Conservation (phyloP, 2,329 filamentous ascomycete genomes). For the Aspergillus sp. region DNA sequence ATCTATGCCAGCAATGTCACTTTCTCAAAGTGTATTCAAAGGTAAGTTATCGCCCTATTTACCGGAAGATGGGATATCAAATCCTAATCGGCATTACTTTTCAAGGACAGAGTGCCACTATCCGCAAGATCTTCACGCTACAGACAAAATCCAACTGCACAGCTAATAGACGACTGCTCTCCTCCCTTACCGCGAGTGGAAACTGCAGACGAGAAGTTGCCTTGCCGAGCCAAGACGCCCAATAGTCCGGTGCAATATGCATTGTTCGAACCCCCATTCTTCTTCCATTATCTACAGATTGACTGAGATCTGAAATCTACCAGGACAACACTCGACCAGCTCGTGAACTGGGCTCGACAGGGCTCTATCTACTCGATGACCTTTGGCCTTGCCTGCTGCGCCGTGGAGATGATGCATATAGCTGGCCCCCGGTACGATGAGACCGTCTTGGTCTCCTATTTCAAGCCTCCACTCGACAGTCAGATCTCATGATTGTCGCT, state of each 20-base stretch:
- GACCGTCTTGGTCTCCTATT: constrained; percentile 87
- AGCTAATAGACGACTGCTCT: constrained; percentile 39
- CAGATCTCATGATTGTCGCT: constrained; percentile 90
- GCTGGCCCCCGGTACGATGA: constrained; percentile 88
- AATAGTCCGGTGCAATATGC: constrained; percentile 50
- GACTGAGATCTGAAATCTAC: constrained; percentile 6
- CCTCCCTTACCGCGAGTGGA: constrained; percentile 35
- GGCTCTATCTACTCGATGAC: constrained; percentile 90
- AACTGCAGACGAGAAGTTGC: constrained; percentile 45
- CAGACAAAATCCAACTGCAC: constrained; percentile 37
- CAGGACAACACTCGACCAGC: constrained; percentile 57
- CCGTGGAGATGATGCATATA: constrained; percentile 91
- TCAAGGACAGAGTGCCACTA: constrained; percentile 22
- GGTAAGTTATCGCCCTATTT: neutral
- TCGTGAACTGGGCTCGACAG: constrained; percentile 85
- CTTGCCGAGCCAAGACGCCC: constrained; percentile 46
- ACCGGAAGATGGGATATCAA: neutral
- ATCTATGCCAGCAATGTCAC: neutral
- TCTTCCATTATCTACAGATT: no score
- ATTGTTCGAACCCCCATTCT: constrained; percentile 30
- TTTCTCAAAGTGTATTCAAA: neutral
- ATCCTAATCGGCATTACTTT: constrained; percentile 21
- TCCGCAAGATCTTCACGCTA: constrained; percentile 30
- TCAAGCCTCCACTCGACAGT: constrained; percentile 79
- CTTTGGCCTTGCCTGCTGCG: constrained; percentile 85